Evolutionary conservation across 768 basidiomycete species (phyloP).

Genomic region (Kwoniella dendrophila): DNA sequence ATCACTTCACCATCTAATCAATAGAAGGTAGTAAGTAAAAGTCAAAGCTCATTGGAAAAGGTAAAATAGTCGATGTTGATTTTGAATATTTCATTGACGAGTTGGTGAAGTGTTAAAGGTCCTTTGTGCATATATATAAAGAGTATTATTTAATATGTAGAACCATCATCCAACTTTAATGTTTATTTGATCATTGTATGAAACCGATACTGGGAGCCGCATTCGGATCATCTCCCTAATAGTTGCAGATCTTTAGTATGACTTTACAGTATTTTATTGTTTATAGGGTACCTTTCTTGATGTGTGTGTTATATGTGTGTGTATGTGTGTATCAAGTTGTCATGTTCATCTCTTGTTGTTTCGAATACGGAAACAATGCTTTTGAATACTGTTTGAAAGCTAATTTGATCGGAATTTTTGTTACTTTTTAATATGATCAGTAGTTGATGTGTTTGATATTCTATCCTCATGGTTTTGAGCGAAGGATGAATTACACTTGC

Average conservation of each 20-base stretch:
- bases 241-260: not conserved
- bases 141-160: no score
- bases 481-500: not conserved
- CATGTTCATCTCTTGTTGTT: no score
- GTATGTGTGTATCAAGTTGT: slow-evolving; percentile 7
- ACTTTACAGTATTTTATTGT: not conserved
- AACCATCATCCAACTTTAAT: not conserved
- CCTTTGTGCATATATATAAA: no score
- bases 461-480: not conserved
- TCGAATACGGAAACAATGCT: not conserved
- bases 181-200: no score
- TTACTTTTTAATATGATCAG: not conserved
- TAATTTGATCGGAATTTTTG: slow-evolving; percentile 9
- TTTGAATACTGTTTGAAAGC: slow-evolving; percentile 4
- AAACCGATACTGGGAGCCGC: no score
- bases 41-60: no score
- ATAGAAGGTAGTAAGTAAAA: not conserved
- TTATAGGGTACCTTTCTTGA: not conserved
- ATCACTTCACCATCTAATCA: slow-evolving; percentile 15
- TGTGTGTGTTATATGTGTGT: not conserved
- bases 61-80: no score
- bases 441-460: not conserved
- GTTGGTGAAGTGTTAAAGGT: slow-evolving; percentile 24
- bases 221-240: no score
- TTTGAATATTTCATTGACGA: not conserved